phyloP scores from a whole-genome alignment of 139 green algal species.

The Zygnema cylindricum region DNA sequence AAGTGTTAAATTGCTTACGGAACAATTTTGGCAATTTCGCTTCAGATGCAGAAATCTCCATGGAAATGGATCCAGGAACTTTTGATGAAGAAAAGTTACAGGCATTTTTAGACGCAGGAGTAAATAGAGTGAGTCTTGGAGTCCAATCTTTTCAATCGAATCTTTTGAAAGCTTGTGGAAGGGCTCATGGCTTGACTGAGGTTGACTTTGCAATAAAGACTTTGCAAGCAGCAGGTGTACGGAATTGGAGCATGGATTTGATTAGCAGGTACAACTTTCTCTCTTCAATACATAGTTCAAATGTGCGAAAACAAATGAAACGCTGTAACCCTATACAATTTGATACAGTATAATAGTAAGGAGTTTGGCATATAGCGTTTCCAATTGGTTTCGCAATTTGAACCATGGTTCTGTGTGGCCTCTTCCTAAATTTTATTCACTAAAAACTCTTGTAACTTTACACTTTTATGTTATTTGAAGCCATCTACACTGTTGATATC shows the following conservation, averaged over 20 bases:
- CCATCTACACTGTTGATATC: no score
- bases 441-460: no score
- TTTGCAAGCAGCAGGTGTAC: slow-evolving; percentile 52
- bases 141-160: slow-evolving; percentile 74
- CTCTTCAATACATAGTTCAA: no score
- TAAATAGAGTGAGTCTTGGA: slow-evolving; percentile 90
- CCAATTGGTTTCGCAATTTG: no score
- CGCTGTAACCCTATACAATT: no score
- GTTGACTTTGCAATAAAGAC: slow-evolving; percentile 46
- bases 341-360: no score
- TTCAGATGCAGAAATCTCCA: slow-evolving; percentile 79
- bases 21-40: slow-evolving; percentile 76
- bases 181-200: slow-evolving; percentile 47
- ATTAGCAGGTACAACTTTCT: slow-evolving; percentile 74
- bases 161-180: slow-evolving; percentile 48
- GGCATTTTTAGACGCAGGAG: slow-evolving; percentile 77
- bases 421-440: no score
- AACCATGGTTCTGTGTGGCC: no score
- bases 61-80: slow-evolving; percentile 95
- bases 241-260: slow-evolving; percentile 91
- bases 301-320: no score
- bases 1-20: slow-evolving; percentile 68
- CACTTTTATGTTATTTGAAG: no score
- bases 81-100: slow-evolving; percentile 81
- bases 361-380: no score